These are phyloP conservation scores for Cytospora paraplurivora DNA, from an alignment of 2,329 filamentous ascomycete species.

Conservation along the genomic window DNA sequence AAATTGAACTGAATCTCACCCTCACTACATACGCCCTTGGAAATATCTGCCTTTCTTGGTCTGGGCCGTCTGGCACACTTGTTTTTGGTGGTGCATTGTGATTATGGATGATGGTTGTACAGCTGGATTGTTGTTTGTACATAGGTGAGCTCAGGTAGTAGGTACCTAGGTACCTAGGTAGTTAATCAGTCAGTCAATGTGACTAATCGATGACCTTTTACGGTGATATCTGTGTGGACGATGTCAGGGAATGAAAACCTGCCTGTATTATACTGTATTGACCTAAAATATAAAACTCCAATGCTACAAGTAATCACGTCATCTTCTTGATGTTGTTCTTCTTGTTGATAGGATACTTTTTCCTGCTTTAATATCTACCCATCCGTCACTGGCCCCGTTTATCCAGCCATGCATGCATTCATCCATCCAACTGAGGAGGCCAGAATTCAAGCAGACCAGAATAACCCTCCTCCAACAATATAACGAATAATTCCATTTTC, in stretches of 20 bases:
- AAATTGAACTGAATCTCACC: not conserved
- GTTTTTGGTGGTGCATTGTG: too few relatives aligned
- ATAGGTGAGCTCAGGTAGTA: too few relatives aligned
- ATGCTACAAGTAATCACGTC: conserved; percentile 11
- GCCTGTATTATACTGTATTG: not conserved
- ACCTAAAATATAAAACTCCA: conserved; percentile 6
- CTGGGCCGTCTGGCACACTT: not conserved
- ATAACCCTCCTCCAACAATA: too few relatives aligned
- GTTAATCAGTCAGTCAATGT: too few relatives aligned
- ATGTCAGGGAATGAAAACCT: not conserved
- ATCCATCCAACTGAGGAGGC: too few relatives aligned
- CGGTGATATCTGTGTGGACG: too few relatives aligned
- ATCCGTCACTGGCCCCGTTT: not conserved
- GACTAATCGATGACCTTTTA: too few relatives aligned
- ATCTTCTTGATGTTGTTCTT: not conserved
- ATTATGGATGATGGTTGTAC: too few relatives aligned
- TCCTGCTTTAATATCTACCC: not conserved
- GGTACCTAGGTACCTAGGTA: too few relatives aligned
- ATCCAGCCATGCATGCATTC: not conserved
- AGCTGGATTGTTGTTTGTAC: too few relatives aligned
- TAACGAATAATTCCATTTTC: too few relatives aligned
- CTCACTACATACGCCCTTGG: conserved; percentile 2
- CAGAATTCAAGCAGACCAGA: too few relatives aligned
- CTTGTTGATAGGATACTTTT: not conserved
- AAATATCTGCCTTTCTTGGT: conserved; percentile 16